phyloP scores from a whole-genome alignment of 345 rosid species.

The Bruguiera sexangula region DNA sequence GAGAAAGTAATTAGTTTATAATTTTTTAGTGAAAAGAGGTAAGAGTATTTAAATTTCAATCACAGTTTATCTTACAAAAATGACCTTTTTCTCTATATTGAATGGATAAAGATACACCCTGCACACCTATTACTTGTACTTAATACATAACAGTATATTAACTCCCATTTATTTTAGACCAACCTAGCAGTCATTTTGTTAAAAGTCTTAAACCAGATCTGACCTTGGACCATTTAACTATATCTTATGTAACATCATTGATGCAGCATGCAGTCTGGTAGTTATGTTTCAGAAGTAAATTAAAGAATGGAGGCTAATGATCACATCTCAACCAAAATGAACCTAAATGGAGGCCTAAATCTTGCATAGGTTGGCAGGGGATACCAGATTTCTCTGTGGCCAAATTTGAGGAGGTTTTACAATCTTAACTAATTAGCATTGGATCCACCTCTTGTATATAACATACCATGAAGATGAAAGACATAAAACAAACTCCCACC shows the following conservation, averaged over 20 bases:
- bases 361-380: neutral
- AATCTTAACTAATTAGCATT: neutral
- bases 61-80: neutral
- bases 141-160: neutral
- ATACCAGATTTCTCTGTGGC: neutral
- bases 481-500: no score
- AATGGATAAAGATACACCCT: neutral
- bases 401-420: neutral
- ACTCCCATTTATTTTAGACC: neutral
- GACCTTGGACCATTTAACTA: neutral
- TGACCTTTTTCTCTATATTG: neutral
- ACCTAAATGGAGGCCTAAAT: neutral
- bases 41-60: constrained; percentile 3
- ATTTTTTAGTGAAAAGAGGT: neutral
- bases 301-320: neutral
- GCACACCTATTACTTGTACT: neutral
- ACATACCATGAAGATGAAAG: no score
- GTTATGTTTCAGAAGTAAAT: no score
- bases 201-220: neutral
- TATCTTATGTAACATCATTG: no score
- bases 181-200: neutral
- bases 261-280: neutral
- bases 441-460: no score
- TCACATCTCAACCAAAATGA: neutral
- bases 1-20: neutral